Evolutionary conservation across 2,329 filamentous ascomycete species (phyloP).

Genomic region (Pseudogymnoascus sp.): DNA sequence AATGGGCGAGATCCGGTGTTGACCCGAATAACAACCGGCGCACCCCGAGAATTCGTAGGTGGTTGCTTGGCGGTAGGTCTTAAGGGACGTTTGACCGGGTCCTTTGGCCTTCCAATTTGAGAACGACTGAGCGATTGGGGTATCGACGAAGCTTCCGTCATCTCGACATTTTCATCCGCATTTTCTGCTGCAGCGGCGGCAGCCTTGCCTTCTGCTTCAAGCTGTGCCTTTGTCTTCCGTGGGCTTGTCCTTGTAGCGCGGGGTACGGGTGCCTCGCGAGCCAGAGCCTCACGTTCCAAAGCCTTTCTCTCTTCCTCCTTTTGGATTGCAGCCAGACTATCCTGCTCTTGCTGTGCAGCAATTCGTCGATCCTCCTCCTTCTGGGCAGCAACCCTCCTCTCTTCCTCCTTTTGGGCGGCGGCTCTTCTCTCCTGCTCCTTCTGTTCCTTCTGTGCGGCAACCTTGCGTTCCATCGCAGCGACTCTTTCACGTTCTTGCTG

Average conservation of each 20-base stretch:
- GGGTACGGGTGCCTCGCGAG: slow-evolving; percentile 28
- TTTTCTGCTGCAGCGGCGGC: slow-evolving; percentile 25
- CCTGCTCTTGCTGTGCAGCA: slow-evolving; percentile 35
- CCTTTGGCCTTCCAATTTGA: slow-evolving; percentile 41
- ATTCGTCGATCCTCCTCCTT: not conserved
- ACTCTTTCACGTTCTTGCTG: slow-evolving; percentile 46
- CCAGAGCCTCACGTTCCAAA: slow-evolving; percentile 18
- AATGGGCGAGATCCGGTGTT: slow-evolving; percentile 59
- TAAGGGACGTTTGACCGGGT: slow-evolving; percentile 46
- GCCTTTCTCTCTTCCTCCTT: slow-evolving; percentile 42
- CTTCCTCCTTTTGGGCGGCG: slow-evolving; percentile 42
- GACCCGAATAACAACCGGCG: slow-evolving; percentile 64
- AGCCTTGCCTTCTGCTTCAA: slow-evolving; percentile 26
- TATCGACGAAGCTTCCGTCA: slow-evolving; percentile 47
- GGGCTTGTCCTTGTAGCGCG: slow-evolving; percentile 44
- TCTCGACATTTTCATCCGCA: slow-evolving; percentile 41
- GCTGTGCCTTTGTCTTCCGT: slow-evolving; percentile 36
- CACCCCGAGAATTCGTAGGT: slow-evolving; percentile 51
- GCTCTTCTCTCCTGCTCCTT: slow-evolving; percentile 5
- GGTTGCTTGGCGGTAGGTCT: slow-evolving; percentile 53
- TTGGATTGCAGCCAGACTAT: slow-evolving; percentile 44
- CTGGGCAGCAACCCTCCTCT: slow-evolving; percentile 28
- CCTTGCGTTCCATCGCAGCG: slow-evolving; percentile 44
- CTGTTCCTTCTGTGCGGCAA: slow-evolving; percentile 29
- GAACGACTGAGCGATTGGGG: slow-evolving; percentile 50